Evolutionary conservation across 2,329 filamentous ascomycete genomes (phyloP), one percentile per base, ranked within the genome.

Genomic region (Fonsecaea nubica): DNA sequence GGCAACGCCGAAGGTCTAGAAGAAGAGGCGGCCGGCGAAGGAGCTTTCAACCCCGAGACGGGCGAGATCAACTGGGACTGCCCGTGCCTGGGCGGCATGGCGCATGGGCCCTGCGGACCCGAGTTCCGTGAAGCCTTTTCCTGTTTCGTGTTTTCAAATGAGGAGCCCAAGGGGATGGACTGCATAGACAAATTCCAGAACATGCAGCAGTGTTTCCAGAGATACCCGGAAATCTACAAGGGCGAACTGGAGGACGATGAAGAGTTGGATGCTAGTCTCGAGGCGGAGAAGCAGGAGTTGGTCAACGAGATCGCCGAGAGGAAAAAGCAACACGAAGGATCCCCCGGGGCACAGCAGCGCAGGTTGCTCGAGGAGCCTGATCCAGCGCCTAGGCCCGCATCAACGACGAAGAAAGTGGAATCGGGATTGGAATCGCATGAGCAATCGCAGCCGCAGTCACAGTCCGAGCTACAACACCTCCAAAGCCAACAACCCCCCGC

Each of bases 21-120:
- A 78, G 87, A 92, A 67, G 93, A 97, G 79, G 93, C 92, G 5
- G 86, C 83, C 68, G 89, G 94, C 77, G 89, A 98, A 80, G 95
- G 92, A 63, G 95, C 95, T 0, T 99, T 98, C 83, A 96, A 99
- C 80, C 93, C 93, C 2, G 95, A 98, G 83, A 99, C 95, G 9
- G 95, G 95, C 73, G 95, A 99, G 85, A 99, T 99, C 81, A 99
- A 99, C 85, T 99, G 95, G 95, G 95, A 98, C 78, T 99, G 95
- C 80, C 95, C 95, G 15, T 99, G 95, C 78, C 83, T 99, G 38
- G 95, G 95, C 57, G 95, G 95, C 61, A 99, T 99, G 95, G 95
- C 95, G 7, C 82, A 97, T 76, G 95, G 95, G 0, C 95, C 95
- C 62, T 99, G 95, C 77, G 95, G 95, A 56, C 92, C 96, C 77